phyloP scores from a whole-genome alignment of 352 stramenopile genomes.

The Aphanomyces invadans region DNA sequence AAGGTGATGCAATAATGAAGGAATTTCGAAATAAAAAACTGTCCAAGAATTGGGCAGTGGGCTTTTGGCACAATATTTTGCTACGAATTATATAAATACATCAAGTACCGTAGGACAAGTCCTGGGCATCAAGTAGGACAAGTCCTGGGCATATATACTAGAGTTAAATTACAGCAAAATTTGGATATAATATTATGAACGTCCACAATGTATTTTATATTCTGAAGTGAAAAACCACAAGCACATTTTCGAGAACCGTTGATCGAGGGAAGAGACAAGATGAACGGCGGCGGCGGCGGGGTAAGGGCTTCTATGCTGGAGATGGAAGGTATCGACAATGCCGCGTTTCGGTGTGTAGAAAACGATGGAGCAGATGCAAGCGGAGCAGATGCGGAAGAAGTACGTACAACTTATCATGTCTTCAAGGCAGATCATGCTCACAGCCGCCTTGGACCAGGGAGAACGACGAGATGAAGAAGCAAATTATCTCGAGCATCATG shows the following conservation, averaged over 20 bases:
- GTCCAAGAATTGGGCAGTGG: background rate
- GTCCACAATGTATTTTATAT: too few species aligned
- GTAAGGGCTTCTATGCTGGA: background rate
- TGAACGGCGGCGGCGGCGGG: background rate
- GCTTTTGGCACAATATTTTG: too few species aligned
- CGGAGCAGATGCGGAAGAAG: constrained; percentile 80
- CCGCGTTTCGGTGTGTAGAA: constrained; percentile 31
- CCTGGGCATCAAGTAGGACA: too few species aligned
- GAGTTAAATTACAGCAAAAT: background rate
- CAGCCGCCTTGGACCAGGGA: constrained; percentile 31
- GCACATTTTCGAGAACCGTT: background rate
- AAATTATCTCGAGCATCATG: constrained; percentile 69
- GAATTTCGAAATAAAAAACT: background rate
- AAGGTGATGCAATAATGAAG: constrained; percentile 11
- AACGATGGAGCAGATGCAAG: constrained; percentile 77
- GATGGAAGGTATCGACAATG: background rate
- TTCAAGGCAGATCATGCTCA: background rate
- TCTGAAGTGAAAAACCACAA: too few species aligned
- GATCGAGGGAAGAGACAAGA: background rate
- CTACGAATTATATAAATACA: too few species aligned
- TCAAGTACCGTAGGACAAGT: too few species aligned
- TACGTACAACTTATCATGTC: constrained; percentile 25
- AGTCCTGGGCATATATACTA: too few species aligned
- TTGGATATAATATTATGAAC: background rate
- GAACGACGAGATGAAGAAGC: constrained; percentile 74